Base-by-base conservation (phyloP, 345 rosid species). In the Cochlearia excelsa region DNA sequence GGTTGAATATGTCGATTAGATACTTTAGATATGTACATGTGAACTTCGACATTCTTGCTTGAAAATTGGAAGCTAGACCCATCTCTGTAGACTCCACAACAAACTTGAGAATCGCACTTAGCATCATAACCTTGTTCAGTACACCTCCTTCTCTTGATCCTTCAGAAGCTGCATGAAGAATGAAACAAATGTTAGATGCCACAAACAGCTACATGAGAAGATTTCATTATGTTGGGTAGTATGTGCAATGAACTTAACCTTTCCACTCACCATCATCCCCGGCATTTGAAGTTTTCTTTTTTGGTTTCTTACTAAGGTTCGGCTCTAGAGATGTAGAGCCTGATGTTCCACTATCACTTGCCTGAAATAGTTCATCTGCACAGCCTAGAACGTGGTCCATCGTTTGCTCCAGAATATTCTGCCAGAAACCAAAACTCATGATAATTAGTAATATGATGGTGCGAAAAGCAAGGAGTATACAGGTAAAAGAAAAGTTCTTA, bases 381-480 rank as follows among this genome's bases (percentile, higher is more conserved):
- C 85, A 84, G 58, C 74, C 76, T 53, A 93, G 79, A 64, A 89
- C 76, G 79, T 83, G 94, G 68, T 81, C 90, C 69, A 76, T 54
- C 61, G 82, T 66, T 75, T 80, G 80, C 61, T 75, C 86, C 69
- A 84, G 54, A 50, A 62, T 51, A 10, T 79, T 61, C 85, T 81
- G 86, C 57, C 30, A 40, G 7, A 41, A 28, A 54, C 50, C 23
- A 41, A 30, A 27, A 46, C 54, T 1, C 7, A 5, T 6, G 9
- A 34, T 31, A 10, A 31, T 70, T 57, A 70, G 60, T 57, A 30
- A 63, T 38, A 60, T 38, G 61, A 57, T 38, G 42, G 3, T 37
- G 35, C n/a, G 9, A 42, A 60, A 40, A 50, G 26, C 4, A 46
- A 41, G 4, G 62, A 69, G 45, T 45, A 30, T 61, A 26, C 39